A percentile compares a stretch with the other conserved stretches of the same genome.
phyloP scores from a whole-genome alignment of 345 rosid genomes.

The Ceriops tagal region DNA sequence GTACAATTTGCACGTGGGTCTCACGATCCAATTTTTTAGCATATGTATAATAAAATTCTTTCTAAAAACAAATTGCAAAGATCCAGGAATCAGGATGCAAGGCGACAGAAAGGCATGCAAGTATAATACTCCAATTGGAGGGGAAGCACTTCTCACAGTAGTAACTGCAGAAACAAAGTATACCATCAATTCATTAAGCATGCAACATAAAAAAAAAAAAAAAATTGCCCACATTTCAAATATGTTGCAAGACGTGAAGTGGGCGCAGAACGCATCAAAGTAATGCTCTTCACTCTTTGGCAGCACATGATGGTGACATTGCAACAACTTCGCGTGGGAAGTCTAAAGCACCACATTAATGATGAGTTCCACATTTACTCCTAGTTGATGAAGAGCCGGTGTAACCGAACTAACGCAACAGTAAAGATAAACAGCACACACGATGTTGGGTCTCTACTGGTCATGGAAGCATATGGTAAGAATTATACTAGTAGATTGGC shows the following conservation, averaged over 20 bases:
- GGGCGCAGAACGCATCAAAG: conserved; percentile 23
- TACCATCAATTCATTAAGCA: conserved; percentile 21
- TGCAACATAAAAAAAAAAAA: conserved; percentile 6
- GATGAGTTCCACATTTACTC: conserved; percentile 32
- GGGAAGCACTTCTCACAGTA: conserved; percentile 12
- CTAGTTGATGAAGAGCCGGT: conserved; percentile 26
- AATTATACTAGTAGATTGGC: background rate
- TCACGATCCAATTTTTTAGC: too few species aligned
- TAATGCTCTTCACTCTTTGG: conserved; percentile 25
- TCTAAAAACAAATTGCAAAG: conserved; percentile 2
- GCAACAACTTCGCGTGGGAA: conserved; percentile 41
- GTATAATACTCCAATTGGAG: background rate
- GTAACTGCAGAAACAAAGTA: conserved; percentile 21
- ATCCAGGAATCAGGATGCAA: background rate
- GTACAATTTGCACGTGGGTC: too few species aligned
- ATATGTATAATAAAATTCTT: background rate
- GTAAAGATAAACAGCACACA: conserved; percentile 8
- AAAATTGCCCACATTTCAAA: conserved; percentile 20
- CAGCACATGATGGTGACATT: conserved; percentile 38
- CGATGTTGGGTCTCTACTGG: conserved; percentile 13
- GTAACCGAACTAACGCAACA: conserved; percentile 27
- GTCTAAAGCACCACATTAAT: conserved; percentile 41
- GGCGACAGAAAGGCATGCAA: background rate
- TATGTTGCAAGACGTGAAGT: conserved; percentile 19
- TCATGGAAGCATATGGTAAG: conserved; percentile 2